Percentiles rank a stretch among this genome's conserved stretches.
phyloP scores from a whole-genome alignment of 2,329 filamentous ascomycete species.

The Ophiobolus disseminans region DNA sequence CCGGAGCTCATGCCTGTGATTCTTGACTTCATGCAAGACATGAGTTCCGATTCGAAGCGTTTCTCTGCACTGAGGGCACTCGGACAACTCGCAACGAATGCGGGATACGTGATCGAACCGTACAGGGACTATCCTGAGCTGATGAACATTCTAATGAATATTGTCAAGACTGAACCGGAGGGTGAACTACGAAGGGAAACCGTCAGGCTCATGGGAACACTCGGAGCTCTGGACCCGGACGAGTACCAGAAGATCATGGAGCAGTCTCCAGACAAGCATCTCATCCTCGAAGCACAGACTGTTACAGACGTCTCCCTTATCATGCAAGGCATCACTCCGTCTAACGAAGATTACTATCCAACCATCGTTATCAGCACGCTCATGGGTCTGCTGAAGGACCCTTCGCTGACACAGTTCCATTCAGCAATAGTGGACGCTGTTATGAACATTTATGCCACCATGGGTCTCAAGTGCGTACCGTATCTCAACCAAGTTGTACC shows the following conservation, averaged over 20 bases:
- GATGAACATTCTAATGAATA: conserved; percentile 88
- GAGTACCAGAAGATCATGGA: conserved; percentile 96
- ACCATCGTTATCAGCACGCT: conserved; percentile 97
- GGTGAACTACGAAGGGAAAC: conserved; percentile 89
- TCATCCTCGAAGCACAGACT: conserved; percentile 68
- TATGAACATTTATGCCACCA: conserved; percentile 97
- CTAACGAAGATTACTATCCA: conserved; percentile 97
- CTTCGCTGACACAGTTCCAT: conserved; percentile 88
- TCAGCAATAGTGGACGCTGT: conserved; percentile 95
- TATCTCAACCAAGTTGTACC: conserved; percentile 95
- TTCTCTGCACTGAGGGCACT: conserved; percentile 90
- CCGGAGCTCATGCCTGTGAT: conserved; percentile 94
- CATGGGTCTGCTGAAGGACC: conserved; percentile 88
- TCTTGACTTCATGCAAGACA: conserved; percentile 90
- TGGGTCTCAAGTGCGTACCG: conserved; percentile 93
- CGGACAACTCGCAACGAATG: conserved; percentile 92
- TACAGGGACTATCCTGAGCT: conserved; percentile 95
- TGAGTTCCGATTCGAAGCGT: conserved; percentile 87
- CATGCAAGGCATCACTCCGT: conserved; percentile 96
- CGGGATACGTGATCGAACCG: conserved; percentile 95
- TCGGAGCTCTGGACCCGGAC: conserved; percentile 94
- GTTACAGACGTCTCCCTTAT: conserved; percentile 95
- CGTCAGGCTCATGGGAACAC: conserved; percentile 93
- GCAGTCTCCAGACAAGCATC: conserved; percentile 80
- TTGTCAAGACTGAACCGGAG: conserved; percentile 91